Evolutionary conservation across 768 basidiomycete species (phyloP), one percentile per base, ranked within the genome.

Genomic region (Kockovaella imperatae): DNA sequence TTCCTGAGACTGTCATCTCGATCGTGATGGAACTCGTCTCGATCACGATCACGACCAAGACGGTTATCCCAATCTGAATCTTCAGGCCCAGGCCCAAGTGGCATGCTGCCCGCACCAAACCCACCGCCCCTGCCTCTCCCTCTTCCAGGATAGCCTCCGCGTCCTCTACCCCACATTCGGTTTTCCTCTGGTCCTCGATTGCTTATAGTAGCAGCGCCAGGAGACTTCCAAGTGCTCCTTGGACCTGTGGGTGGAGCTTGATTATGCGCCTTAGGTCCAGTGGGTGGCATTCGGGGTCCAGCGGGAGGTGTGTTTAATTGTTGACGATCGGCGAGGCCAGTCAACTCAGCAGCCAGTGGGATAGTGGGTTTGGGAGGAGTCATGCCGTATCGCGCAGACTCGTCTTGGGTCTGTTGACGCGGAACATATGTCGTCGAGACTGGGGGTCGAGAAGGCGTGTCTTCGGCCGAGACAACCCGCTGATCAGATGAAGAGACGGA

Each of bases 271-370:
- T 26, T 24, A 0, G 57, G 57, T 20, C 57, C 57, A 1, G 50
- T 59, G 11, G 57, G 57, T 29, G 57, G 57, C 13, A 59, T 54
- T 39, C 56, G 55, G 8, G 53, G 57, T 35, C 53, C 57, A 3
- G 57, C 53, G 2, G 57, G 53, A 14, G 54, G 54, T 17, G 31
- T 20, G 6, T 20, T 35, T n/a, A n/a, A n/a, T n/a, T n/a, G n/a
- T n/a, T n/a, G n/a, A n/a, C n/a, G n/a, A n/a, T n/a, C 6, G 36
- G 36, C 23, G 36, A 10, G 17, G 17, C 36, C 36, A 38, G 7
- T 7, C n/a, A 10, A 38, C 36, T 18, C 7, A 21, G 36, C 36
- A 13, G 47, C 15, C 23, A 8, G 41, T 10, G 26, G 10, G 41
- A 10, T 24, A 20, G 20, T 25, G 29, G 17, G 39, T 48, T 5